Base-by-base conservation (phyloP, 2,329 filamentous ascomycete genomes). In the Alternaria dauci region DNA sequence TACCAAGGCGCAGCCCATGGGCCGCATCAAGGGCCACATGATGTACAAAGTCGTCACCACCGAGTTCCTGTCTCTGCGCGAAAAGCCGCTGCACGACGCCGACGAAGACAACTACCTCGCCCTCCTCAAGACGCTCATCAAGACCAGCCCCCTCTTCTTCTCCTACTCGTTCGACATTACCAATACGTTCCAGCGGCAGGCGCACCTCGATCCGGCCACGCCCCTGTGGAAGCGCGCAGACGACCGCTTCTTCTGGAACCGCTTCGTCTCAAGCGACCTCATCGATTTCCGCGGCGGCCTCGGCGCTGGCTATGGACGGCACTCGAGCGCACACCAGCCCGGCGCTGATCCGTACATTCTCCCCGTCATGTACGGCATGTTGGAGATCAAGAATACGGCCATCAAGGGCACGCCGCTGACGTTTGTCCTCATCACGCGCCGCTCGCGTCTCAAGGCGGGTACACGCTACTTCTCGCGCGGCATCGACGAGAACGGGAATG, bases 221-320 rank as follows among this genome's bases (percentile, higher is more conserved):
- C 94, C 95, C 12, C 81, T 98, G 59, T 99, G 95, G 95, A 90
- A 91, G 83, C 86, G 93, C 69, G 90, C 94, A 65, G 95, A 99
- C 79, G 94, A 98, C 77, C 92, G 95, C 66, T 99, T 99, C 84
- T 99, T 97, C 84, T 99, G 94, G 93, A 99, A 99, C 81, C 90
- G 90, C 66, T 96, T 97, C 78, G 86, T 98, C 50, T 92, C 94
- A 77, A 90, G 91, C 8, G 93, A 97, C 73, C 81, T 99, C 59
- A 97, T 98, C 73, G 89, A 97, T 77, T 96, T 97, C 76, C 89
- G 94, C 62, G 87, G 84, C 32, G 87, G 87, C 3, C 76, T 79
- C 26, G 78, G 80, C 51, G 80, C 80, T 60, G 81, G 82, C 36
- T 81, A 81, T 61, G 81, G 81, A 26, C 82, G 90, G 63, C 86